Conservation (phyloP, 2,329 filamentous ascomycete genomes). For the Curvularia eragrostidis region DNA sequence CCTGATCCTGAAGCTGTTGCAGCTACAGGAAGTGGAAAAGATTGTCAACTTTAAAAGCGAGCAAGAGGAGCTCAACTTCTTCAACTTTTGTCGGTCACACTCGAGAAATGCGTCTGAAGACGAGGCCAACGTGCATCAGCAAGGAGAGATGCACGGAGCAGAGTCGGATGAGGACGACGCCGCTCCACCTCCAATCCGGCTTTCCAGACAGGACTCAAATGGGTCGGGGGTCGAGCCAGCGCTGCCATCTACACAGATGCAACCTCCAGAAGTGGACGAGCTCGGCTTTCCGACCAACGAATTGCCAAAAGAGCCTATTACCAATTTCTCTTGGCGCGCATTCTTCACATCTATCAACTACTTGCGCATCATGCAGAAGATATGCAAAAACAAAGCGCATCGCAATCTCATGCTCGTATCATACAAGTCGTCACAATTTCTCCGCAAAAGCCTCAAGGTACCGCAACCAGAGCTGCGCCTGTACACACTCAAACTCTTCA, state of each 20-base stretch:
- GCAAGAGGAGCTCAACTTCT: conserved; percentile 84
- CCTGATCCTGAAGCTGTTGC: conserved; percentile 89
- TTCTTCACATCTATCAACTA: conserved; percentile 97
- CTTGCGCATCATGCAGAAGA: conserved; percentile 94
- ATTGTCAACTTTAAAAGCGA: conserved; percentile 87
- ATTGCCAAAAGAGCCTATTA: conserved; percentile 77
- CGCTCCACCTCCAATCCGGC: conserved; percentile 78
- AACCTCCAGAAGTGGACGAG: conserved; percentile 74
- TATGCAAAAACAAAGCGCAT: conserved; percentile 94
- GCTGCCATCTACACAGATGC: conserved; percentile 34
- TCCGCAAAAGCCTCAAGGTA: conserved; percentile 89
- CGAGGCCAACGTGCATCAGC: conserved; percentile 26
- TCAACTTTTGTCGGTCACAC: conserved; percentile 81
- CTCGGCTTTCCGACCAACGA: conserved; percentile 79
- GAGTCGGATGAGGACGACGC: conserved; percentile 67
- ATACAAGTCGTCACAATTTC: conserved; percentile 92
- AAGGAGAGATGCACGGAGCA: conserved; percentile 29
- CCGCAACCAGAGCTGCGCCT: conserved; percentile 86
- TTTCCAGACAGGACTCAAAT: conserved; percentile 53
- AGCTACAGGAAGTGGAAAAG: conserved; percentile 91
- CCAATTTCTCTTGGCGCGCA: conserved; percentile 88
- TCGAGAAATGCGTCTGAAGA: conserved; percentile 63
- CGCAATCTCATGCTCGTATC: conserved; percentile 91
- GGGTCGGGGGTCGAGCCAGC: conserved; percentile 37
- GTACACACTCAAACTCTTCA: conserved; percentile 97